These are phyloP conservation scores for Neopestalotiopsis rosae DNA, from an alignment of 2,329 filamentous ascomycete genomes.

Conservation along the genomic window DNA sequence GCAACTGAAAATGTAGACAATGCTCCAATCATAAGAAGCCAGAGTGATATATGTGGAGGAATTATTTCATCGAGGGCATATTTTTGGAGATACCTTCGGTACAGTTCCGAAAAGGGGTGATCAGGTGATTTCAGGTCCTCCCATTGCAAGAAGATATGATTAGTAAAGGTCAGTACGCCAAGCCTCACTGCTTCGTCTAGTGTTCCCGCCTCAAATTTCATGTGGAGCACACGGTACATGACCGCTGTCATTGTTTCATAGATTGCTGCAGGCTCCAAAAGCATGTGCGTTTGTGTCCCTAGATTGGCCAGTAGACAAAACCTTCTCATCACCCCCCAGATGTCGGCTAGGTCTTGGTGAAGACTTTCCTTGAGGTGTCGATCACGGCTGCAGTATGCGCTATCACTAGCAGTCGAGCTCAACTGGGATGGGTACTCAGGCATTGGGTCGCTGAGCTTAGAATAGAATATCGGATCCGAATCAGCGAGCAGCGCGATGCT, in stretches of 20 bases:
- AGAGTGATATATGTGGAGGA: constrained; percentile 29
- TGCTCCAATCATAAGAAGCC: constrained; percentile 32
- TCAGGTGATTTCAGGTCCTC: constrained; percentile 29
- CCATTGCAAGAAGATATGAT: constrained; percentile 47
- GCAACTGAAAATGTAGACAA: too few species aligned
- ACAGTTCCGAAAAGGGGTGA: constrained; percentile 24
- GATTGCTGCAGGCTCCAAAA: constrained; percentile 25
- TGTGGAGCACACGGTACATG: constrained; percentile 45
- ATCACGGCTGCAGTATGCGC: too few species aligned
- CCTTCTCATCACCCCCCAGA: constrained; percentile 29
- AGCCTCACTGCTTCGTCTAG: constrained; percentile 42
- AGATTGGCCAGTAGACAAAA: constrained; percentile 34
- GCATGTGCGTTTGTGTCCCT: constrained; percentile 25
- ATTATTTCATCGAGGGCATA: not conserved
- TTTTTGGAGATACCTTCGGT: constrained; percentile 11
- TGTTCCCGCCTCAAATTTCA: constrained; percentile 33
- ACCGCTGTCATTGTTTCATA: constrained; percentile 41
- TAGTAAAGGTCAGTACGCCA: constrained; percentile 43
- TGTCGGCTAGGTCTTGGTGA: constrained; percentile 17
- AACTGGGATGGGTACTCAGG: constrained; percentile 18
- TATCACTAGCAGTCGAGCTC: too few species aligned
- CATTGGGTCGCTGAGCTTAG: constrained; percentile 14
- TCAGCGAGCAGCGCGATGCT: constrained; percentile 23
- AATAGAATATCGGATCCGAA: constrained; percentile 25
- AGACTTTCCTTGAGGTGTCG: not conserved